Evolutionary conservation across 2,329 filamentous ascomycete genomes (phyloP).

Genomic region (Paecilomyces dactylethromorphus): DNA sequence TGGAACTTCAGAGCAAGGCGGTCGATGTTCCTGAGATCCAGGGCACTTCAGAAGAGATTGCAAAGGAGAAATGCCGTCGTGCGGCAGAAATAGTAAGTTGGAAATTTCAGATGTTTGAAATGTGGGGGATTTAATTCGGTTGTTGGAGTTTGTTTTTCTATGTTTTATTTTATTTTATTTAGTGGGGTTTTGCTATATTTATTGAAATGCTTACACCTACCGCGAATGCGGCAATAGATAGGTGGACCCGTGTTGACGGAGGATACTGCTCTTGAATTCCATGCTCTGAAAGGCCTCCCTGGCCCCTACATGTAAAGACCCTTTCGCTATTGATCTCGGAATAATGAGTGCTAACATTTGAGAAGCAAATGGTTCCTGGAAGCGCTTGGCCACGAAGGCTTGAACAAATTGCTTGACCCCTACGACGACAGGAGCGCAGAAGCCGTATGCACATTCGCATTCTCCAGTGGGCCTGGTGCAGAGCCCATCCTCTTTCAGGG

Average conservation of each 20-base stretch:
- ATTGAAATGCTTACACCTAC: neutral
- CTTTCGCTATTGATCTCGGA: neutral
- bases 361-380: slow-evolving; percentile 88
- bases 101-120: neutral
- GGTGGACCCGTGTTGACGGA: slow-evolving; percentile 87
- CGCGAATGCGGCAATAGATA: slow-evolving; percentile 45
- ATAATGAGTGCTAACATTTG: slow-evolving; percentile 3
- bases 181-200: neutral
- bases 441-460: slow-evolving; percentile 94
- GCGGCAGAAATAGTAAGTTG: slow-evolving; percentile 67
- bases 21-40: slow-evolving; percentile 86
- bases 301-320: slow-evolving; percentile 83
- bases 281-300: slow-evolving; percentile 81
- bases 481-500: slow-evolving; percentile 89
- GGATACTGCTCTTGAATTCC: slow-evolving; percentile 91
- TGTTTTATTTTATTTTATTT: neutral
- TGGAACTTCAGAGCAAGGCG: slow-evolving; percentile 66
- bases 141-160: neutral
- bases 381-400: slow-evolving; percentile 70
- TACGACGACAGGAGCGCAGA: slow-evolving; percentile 88
- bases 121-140: neutral
- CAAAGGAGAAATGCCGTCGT: slow-evolving; percentile 73
- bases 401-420: slow-evolving; percentile 83
- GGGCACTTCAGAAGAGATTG: slow-evolving; percentile 86
- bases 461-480: slow-evolving; percentile 75